Percentiles rank a stretch among this genome's conserved stretches.
These are phyloP conservation scores for Ascochyta clinopodiicola DNA, from an alignment of 2,329 filamentous ascomycete genomes.

Conservation along the genomic window DNA sequence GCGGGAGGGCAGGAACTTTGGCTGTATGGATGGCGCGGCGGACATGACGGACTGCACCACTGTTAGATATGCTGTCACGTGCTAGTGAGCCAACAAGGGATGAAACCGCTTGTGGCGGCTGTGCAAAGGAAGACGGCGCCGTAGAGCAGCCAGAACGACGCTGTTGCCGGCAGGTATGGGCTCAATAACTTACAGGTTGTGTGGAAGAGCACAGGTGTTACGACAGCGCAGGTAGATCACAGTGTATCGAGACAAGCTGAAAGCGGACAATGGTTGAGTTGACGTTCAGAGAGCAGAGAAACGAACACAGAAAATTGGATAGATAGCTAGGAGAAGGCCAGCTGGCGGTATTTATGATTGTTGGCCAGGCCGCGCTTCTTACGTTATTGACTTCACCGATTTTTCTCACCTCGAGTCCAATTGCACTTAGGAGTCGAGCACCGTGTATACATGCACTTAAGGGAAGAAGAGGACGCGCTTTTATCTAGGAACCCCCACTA, in stretches of 20 bases:
- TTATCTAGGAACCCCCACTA: conserved; percentile 40
- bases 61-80: conserved; percentile 7
- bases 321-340: conserved; percentile 5
- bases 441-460: too few species aligned
- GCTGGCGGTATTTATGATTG: conserved; percentile 31
- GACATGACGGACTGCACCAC: conserved; percentile 51
- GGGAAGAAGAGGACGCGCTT: conserved; percentile 36
- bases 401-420: conserved; percentile 18
- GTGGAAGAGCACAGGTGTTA: neutral
- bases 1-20: conserved; percentile 80
- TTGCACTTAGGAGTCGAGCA: too few species aligned
- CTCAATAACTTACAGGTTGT: neutral
- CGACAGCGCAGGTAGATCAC: neutral
- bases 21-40: conserved; percentile 63
- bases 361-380: conserved; percentile 37
- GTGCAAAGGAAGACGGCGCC: neutral
- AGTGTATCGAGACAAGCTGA: conserved; percentile 4
- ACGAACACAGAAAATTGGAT: conserved; percentile 7
- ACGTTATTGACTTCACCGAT: conserved; percentile 43
- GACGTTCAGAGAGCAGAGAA: conserved; percentile 2
- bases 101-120: neutral
- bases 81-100: conserved; percentile 3
- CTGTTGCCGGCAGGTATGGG: neutral
- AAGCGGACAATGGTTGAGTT: conserved; percentile 10
- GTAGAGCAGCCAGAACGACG: neutral